Percentiles rank a stretch among this genome's conserved stretches.
Conservation (phyloP, 1,284 basidiomycete species). For the Boletus mariae region DNA sequence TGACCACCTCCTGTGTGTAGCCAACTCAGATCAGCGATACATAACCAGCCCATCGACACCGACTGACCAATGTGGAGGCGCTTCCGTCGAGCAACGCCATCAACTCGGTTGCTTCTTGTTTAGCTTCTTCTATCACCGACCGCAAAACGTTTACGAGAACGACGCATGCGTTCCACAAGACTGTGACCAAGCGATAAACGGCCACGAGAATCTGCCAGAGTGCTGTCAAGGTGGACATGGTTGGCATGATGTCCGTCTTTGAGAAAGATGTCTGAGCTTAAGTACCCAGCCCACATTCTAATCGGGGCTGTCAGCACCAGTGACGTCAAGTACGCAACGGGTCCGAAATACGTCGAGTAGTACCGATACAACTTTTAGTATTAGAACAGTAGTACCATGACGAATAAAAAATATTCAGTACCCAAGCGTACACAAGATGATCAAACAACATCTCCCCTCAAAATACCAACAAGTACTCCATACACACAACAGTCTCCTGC, state of each 20-base stretch:
- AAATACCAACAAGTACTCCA: not conserved
- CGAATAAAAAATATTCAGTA: not conserved
- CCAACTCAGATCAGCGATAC: slow-evolving; percentile 1
- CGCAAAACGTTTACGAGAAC: slow-evolving; percentile 13
- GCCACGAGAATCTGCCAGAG: slow-evolving; percentile 4
- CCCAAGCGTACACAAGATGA: not conserved
- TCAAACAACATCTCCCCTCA: not conserved
- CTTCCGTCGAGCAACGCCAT: slow-evolving; percentile 14
- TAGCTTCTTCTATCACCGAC: slow-evolving; percentile 14
- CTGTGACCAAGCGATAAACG: slow-evolving; percentile 3
- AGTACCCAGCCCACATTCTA: slow-evolving; percentile 2
- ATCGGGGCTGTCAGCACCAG: slow-evolving; percentile 4
- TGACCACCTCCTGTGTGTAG: slow-evolving; percentile 7
- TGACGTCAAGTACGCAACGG: not conserved
- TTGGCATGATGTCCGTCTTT: not conserved
- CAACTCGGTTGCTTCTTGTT: slow-evolving; percentile 17
- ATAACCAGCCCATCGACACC: not conserved
- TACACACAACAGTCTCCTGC: too few relatives aligned
- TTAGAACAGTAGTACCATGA: not conserved
- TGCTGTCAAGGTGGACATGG: slow-evolving; percentile 8
- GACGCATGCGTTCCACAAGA: slow-evolving; percentile 15
- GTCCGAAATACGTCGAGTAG: not conserved
- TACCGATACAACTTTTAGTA: not conserved
- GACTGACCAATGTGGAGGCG: slow-evolving; percentile 10
- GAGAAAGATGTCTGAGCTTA: not conserved